Evolutionary conservation across 2,329 filamentous ascomycete genomes (phyloP).

Genomic region (Microdochium paspali): DNA sequence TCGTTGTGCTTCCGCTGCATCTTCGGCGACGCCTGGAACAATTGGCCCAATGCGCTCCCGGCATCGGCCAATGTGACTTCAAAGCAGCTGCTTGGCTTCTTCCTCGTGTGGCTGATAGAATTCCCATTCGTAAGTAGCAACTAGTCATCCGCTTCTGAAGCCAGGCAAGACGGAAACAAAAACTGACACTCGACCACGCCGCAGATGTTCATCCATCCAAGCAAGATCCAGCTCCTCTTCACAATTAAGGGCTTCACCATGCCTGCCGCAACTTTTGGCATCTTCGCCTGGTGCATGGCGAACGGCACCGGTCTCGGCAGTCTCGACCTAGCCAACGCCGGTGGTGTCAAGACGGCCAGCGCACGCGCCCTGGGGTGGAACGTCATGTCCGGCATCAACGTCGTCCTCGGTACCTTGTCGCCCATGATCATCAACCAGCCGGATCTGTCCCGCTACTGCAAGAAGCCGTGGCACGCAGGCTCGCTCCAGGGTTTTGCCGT

Average conservation of each 20-base stretch:
- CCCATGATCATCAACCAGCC: constrained; percentile 25
- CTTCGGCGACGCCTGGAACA: constrained; percentile 21
- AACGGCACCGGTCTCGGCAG: constrained; percentile 13
- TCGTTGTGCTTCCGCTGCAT: constrained; percentile 19
- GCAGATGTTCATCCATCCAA: constrained; percentile 22
- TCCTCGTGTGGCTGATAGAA: constrained; percentile 27
- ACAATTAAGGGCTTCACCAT: constrained; percentile 23
- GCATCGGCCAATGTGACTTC: constrained; percentile 21
- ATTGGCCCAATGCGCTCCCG: constrained; percentile 21
- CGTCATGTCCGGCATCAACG: constrained; percentile 26
- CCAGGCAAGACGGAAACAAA: too few relatives aligned
- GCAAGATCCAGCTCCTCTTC: constrained; percentile 23
- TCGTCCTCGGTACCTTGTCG: constrained; percentile 24
- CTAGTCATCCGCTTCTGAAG: not conserved
- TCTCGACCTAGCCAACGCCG: constrained; percentile 15
- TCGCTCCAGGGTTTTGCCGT: constrained; percentile 18
- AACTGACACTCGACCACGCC: too few relatives aligned
- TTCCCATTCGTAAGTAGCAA: constrained; percentile 21
- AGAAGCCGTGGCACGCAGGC: constrained; percentile 17
- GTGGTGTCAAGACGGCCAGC: constrained; percentile 11
- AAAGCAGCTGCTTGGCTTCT: constrained; percentile 23
- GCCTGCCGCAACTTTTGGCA: constrained; percentile 23
- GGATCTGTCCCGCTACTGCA: constrained; percentile 24
- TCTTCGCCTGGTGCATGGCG: constrained; percentile 24
- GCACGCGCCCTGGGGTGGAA: constrained; percentile 23